phyloP scores from a whole-genome alignment of 805 yeast species.

The Nakazawaea siamensis region DNA sequence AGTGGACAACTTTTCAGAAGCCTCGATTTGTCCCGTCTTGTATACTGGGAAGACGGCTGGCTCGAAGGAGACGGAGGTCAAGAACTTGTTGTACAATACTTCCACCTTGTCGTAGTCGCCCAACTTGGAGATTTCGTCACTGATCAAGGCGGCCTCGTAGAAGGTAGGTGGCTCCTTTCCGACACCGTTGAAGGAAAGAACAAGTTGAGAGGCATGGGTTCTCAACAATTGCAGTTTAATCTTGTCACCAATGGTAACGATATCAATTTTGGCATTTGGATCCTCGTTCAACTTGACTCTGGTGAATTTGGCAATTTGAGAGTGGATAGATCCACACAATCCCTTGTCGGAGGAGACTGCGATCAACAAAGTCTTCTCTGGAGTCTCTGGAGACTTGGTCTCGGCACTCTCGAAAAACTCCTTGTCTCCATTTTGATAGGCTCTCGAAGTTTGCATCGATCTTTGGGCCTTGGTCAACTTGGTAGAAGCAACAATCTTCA shows the following conservation, averaged over 20 bases:
- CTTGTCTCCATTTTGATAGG: conserved; percentile 69
- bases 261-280: conserved; percentile 49
- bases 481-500: conserved; percentile 98
- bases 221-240: conserved; percentile 82
- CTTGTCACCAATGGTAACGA: conserved; percentile 93
- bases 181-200: conserved; percentile 77
- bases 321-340: conserved; percentile 96
- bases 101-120: conserved; percentile 72
- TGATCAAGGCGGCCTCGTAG: conserved; percentile 78
- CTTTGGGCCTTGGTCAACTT: conserved; percentile 92
- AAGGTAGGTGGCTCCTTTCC: conserved; percentile 98
- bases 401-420: conserved; percentile 79
- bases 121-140: conserved; percentile 70
- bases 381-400: conserved; percentile 42
- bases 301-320: conserved; percentile 87
- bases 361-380: conserved; percentile 62
- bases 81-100: conserved; percentile 80
- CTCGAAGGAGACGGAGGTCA: conserved; percentile 84
- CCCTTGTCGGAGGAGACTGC: conserved; percentile 97
- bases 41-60: conserved; percentile 64
- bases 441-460: conserved; percentile 85
- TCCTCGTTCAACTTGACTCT: conserved; percentile 55
- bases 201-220: conserved; percentile 62
- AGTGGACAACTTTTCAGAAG: conserved; percentile 77
- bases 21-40: conserved; percentile 64